Percentiles rank a stretch among this genome's conserved stretches.
Conservation (phyloP, 768 basidiomycete species). For the Clitopilus passeckerianus region DNA sequence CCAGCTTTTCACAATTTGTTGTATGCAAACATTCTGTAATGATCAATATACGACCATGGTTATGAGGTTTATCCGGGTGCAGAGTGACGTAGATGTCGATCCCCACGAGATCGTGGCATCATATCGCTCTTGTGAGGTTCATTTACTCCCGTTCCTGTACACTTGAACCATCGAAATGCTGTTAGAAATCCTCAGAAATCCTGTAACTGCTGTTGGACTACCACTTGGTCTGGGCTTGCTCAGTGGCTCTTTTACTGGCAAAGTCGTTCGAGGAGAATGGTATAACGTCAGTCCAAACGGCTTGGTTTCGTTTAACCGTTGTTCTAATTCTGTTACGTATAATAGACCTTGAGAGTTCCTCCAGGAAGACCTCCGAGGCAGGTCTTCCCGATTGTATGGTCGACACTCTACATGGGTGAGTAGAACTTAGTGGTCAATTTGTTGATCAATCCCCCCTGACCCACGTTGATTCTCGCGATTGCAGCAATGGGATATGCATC, state of each 20-base stretch:
- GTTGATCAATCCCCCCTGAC: background rate
- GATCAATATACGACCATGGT: background rate
- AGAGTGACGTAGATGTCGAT: background rate
- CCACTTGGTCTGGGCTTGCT: constrained; percentile 53
- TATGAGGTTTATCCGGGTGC: background rate
- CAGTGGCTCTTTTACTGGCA: constrained; percentile 41
- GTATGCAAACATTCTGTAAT: background rate
- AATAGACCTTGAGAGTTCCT: constrained; percentile 42
- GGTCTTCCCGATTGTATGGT: constrained; percentile 59
- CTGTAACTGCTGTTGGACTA: constrained; percentile 52
- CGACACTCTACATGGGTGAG: constrained; percentile 37
- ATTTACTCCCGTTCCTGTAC: constrained; percentile 17
- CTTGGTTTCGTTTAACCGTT: background rate
- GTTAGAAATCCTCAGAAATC: constrained; percentile 49
- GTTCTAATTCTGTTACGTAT: background rate
- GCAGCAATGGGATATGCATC: constrained; percentile 65
- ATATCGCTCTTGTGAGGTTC: background rate
- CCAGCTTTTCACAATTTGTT: background rate
- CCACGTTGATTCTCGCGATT: background rate
- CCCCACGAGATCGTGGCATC: background rate
- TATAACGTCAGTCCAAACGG: constrained; percentile 40
- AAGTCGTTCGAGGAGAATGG: constrained; percentile 48
- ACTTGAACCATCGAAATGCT: constrained; percentile 30
- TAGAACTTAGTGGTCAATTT: too few species aligned
- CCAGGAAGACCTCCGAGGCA: constrained; percentile 46